Base-by-base conservation (phyloP, 495 filamentous ascomycete genomes). In the Apodospora peruviana region DNA sequence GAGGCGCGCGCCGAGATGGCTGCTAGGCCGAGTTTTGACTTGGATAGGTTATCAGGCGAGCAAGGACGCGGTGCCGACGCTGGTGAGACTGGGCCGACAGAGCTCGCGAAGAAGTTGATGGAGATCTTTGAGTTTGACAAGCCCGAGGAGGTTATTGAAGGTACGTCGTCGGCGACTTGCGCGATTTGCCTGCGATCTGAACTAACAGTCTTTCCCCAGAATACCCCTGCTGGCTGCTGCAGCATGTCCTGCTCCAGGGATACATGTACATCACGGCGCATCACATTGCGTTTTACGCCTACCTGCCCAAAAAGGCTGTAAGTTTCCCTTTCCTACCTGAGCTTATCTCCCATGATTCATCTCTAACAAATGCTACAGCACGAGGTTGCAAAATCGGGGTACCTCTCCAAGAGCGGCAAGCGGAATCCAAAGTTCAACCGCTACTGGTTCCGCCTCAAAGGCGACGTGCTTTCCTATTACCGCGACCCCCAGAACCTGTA, bases 201-300 rank as follows among this genome's bases (percentile, higher is more conserved):
- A 36, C 63, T 55, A 16, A 56, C 25, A 23, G 4, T n/a, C n/a
- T n/a, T 11, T n/a, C 3, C 25, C 49, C 65, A 81, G 93, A 98
- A 71, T 98, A 96, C 58, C 87, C 91, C 19, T 96, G 93, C 70
- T 95, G 90, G 78, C 72, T 96, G 24, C 71, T 98, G 34, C 90
- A 96, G 62, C 95, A 86, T 64, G 89, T 96, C 48, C 74, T 97
- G 9, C 77, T 97, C 12, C 88, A 95, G 59, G 93, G 93, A 2
- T 96, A 94, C 63, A 86, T 98, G 85, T 98, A 97, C 71, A 88
- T 98, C 60, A 97, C 94, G 0, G 77, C 85, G 45, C 83, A 83
- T 48, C 93, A 98, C 63, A 86, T 98, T 44, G 96, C 91, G 58
- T 98, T 98, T 65, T 97, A 96, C 62, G 90, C 94, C 11, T 96